Conservation (phyloP, 129 eudicot species). For the Tagetes erecta region DNA sequence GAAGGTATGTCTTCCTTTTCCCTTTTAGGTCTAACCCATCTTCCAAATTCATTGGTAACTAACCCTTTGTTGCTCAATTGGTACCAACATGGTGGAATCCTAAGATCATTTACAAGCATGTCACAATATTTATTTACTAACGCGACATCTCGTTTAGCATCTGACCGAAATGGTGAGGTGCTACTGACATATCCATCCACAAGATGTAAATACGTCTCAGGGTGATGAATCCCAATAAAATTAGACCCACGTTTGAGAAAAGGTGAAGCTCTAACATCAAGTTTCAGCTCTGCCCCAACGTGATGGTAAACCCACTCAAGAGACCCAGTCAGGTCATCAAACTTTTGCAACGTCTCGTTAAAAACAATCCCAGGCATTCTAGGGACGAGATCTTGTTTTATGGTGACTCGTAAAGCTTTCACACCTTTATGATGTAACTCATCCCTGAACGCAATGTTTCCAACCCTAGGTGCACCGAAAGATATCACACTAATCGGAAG, state of each 20-base stretch:
- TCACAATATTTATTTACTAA: constrained; percentile 75
- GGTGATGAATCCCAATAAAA: constrained; percentile 59
- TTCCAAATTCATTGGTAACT: constrained; percentile 55
- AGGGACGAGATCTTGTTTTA: constrained; percentile 76
- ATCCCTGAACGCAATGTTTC: constrained; percentile 69
- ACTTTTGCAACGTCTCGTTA: constrained; percentile 64
- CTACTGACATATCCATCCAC: constrained; percentile 59
- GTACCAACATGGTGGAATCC: constrained; percentile 71
- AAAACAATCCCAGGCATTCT: constrained; percentile 76
- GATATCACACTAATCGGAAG: constrained; percentile 67
- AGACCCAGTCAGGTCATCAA: constrained; percentile 65
- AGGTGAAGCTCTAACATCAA: constrained; percentile 61
- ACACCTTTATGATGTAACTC: constrained; percentile 62
- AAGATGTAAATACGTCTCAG: constrained; percentile 78
- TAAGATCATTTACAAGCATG: constrained; percentile 71
- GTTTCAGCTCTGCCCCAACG: constrained; percentile 72
- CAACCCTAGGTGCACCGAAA: constrained; percentile 83
- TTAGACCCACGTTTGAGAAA: constrained; percentile 61
- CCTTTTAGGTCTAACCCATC: constrained; percentile 75
- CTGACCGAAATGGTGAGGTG: constrained; percentile 40
- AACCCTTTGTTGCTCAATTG: constrained; percentile 74
- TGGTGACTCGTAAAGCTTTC: constrained; percentile 57
- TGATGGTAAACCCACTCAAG: constrained; percentile 87
- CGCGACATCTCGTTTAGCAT: constrained; percentile 68
- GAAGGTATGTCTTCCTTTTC: constrained; percentile 75